Evolutionary conservation across 768 basidiomycete genomes (phyloP).

Genomic region (Hygrophorus pudorinus): DNA sequence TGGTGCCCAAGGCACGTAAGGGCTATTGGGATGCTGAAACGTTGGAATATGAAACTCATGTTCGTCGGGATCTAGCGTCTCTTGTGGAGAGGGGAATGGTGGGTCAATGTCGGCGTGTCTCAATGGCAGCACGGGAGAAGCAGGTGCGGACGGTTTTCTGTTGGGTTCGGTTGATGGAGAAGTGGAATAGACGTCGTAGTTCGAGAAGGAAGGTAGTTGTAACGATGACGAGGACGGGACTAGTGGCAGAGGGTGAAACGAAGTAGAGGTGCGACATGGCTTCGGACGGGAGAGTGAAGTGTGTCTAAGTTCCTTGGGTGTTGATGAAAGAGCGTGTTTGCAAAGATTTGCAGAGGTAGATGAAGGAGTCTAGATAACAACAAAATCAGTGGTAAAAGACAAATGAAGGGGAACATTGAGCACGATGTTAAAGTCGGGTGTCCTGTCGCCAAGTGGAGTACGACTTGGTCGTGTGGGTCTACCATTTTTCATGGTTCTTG

Average conservation of each 20-base stretch:
- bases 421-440: constrained; percentile 11
- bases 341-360: background rate
- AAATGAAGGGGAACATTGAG: constrained; percentile 14
- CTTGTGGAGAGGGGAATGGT: background rate
- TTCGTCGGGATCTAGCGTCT: constrained; percentile 9
- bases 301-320: background rate
- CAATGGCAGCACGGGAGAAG: constrained; percentile 7
- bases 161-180: constrained; percentile 8
- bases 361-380: background rate
- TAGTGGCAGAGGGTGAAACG: constrained; percentile 13
- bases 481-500: constrained; percentile 4
- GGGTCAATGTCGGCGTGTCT: background rate
- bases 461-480: constrained; percentile 11
- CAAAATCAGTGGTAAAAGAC: background rate
- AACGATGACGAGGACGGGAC: constrained; percentile 26
- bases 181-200: constrained; percentile 14
- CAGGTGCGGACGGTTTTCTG: constrained; percentile 1
- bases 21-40: constrained; percentile 41
- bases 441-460: constrained; percentile 23
- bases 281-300: constrained; percentile 3
- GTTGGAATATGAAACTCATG: constrained; percentile 26
- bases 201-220: constrained; percentile 27
- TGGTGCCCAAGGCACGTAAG: constrained; percentile 43
- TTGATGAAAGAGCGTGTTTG: background rate
- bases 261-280: constrained; percentile 8